These are phyloP conservation scores for Enteropsectra breve DNA, from an alignment of 371 early-diverging fungal genomes.

Conservation along the genomic window DNA sequence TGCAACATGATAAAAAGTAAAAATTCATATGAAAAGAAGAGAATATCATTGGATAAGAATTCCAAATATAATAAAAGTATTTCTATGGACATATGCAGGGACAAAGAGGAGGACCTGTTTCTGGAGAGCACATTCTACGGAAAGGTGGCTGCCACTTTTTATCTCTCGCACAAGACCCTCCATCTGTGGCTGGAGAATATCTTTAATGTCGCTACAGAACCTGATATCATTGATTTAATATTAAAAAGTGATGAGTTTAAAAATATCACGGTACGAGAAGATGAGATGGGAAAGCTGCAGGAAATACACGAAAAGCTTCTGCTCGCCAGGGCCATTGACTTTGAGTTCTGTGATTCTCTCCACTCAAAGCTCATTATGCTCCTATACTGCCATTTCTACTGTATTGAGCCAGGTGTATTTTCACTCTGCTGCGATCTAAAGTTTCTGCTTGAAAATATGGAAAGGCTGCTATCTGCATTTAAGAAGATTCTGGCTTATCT, in stretches of 20 bases:
- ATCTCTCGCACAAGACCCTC: conserved; percentile 42
- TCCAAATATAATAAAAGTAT: conserved; percentile 48
- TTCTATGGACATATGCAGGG: conserved; percentile 32
- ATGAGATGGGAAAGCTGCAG: conserved; percentile 26
- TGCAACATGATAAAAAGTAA: conserved; percentile 69
- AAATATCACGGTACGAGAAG: conserved; percentile 30
- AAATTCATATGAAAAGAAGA: no score
- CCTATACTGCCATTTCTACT: conserved; percentile 19
- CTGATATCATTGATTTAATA: conserved; percentile 8
- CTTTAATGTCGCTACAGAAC: conserved; percentile 3
- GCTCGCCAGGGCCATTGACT: conserved; percentile 8
- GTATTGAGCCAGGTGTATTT: conserved; percentile 26
- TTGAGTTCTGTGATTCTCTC: conserved; percentile 13
- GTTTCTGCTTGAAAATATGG: conserved; percentile 45
- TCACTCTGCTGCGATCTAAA: conserved; percentile 45
- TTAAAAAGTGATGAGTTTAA: conserved; percentile 42
- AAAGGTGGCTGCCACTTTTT: conserved; percentile 42
- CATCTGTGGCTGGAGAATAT: conserved; percentile 34
- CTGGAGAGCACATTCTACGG: conserved; percentile 39
- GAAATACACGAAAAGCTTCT: conserved; percentile 1
- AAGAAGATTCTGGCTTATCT: conserved; percentile 28
- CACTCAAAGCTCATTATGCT: conserved; percentile 35
- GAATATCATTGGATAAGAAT: conserved; percentile 32
- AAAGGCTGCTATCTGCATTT: conserved; percentile 42
- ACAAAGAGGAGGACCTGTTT: conserved; percentile 43